Evolutionary conservation across 495 filamentous ascomycete genomes (phyloP).

Genomic region (Aspergillus nanangensis): DNA sequence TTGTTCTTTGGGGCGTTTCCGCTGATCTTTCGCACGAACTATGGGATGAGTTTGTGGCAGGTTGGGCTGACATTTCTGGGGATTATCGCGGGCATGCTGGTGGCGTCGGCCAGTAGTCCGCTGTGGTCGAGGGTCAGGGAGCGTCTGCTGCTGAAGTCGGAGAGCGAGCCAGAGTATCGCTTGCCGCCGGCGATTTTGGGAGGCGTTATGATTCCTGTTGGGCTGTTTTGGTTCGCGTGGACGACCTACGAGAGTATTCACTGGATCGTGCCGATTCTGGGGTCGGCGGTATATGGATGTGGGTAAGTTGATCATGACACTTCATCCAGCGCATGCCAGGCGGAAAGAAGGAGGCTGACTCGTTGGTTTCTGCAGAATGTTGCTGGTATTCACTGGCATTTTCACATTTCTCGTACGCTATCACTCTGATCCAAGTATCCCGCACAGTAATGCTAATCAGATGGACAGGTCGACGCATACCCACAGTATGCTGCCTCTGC

Average conservation of each 20-base stretch:
- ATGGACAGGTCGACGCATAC: conserved; percentile 53
- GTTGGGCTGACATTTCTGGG: conserved; percentile 71
- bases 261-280: conserved; percentile 75
- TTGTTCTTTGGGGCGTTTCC: conserved; percentile 88
- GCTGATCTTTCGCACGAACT: conserved; percentile 62
- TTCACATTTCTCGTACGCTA: conserved; percentile 65
- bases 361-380: conserved; percentile 37
- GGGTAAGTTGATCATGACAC: conserved; percentile 48
- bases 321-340: too few relatives aligned
- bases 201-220: conserved; percentile 63
- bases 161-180: conserved; percentile 65
- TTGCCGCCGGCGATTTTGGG: conserved; percentile 69
- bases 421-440: too few relatives aligned
- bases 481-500: conserved; percentile 78
- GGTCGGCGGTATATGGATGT: conserved; percentile 61
- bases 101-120: conserved; percentile 55
- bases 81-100: conserved; percentile 63
- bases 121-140: conserved; percentile 59
- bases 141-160: too few relatives aligned
- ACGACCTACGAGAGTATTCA: conserved; percentile 56
- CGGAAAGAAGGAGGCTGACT: not conserved
- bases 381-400: conserved; percentile 67
- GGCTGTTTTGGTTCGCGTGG: conserved; percentile 76
- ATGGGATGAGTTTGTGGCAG: conserved; percentile 70
- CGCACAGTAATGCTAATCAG: too few relatives aligned